phyloP scores from a whole-genome alignment of 305 asterid genomes.

The Ruellia speciosa region DNA sequence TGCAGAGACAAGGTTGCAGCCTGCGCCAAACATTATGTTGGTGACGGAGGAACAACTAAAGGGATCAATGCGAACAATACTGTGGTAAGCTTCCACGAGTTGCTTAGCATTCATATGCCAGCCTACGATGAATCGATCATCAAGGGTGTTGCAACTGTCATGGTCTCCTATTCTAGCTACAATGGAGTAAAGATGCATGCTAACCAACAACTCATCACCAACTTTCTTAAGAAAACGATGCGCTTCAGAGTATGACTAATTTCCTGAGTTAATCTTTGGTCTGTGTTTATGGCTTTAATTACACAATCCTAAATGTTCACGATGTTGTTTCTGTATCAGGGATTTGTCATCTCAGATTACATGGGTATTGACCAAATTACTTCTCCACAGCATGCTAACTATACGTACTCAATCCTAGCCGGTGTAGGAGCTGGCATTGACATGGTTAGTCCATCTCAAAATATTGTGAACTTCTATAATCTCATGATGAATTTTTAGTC shows the following conservation, averaged over 20 bases:
- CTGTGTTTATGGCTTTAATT: background rate
- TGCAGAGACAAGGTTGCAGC: slow-evolving; percentile 51
- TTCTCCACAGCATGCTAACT: slow-evolving; percentile 43
- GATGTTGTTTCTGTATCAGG: slow-evolving; percentile 25
- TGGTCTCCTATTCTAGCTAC: slow-evolving; percentile 67
- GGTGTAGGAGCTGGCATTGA: slow-evolving; percentile 65
- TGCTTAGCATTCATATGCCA: slow-evolving; percentile 58
- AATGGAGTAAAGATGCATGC: slow-evolving; percentile 64
- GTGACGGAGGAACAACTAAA: slow-evolving; percentile 63
- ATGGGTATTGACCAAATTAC: slow-evolving; percentile 51
- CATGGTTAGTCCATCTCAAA: slow-evolving; percentile 37
- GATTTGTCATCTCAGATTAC: slow-evolving; percentile 61
- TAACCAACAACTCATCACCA: slow-evolving; percentile 43
- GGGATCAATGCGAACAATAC: slow-evolving; percentile 53
- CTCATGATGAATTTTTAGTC: background rate
- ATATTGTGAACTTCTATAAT: background rate
- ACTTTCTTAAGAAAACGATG: slow-evolving; percentile 42
- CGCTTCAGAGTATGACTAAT: slow-evolving; percentile 38
- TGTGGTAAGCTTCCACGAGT: slow-evolving; percentile 25
- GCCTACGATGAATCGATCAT: slow-evolving; percentile 44
- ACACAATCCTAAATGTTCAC: background rate
- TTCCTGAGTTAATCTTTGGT: background rate
- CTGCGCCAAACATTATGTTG: slow-evolving; percentile 65
- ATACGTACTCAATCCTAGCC: slow-evolving; percentile 51
- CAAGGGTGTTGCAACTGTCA: slow-evolving; percentile 60